These are phyloP conservation scores for Fusarium clavum DNA, from an alignment of 2,329 filamentous ascomycete species.

Conservation along the genomic window DNA sequence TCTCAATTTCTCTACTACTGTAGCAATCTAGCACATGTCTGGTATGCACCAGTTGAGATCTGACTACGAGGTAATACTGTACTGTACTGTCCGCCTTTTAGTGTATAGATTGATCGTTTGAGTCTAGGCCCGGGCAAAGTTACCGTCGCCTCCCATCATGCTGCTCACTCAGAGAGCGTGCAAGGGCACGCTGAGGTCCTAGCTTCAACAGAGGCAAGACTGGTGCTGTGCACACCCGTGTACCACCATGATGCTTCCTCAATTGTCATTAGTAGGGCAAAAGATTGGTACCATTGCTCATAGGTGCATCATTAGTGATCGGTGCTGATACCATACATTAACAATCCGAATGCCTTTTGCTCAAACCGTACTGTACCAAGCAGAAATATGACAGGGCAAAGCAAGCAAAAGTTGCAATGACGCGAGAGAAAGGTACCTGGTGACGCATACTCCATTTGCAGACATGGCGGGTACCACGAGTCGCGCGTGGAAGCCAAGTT, in stretches of 20 bases:
- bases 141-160: constrained; percentile 9
- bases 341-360: constrained; percentile 4
- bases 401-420: constrained; percentile 21
- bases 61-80: constrained; percentile 10
- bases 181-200: constrained; percentile 31
- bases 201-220: constrained; percentile 33
- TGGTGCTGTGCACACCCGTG: constrained; percentile 32
- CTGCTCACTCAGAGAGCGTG: constrained; percentile 32
- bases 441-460: constrained; percentile 44
- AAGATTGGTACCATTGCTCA: constrained; percentile 21
- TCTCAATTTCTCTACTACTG: constrained; percentile 2
- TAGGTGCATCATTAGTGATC: constrained; percentile 39
- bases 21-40: background rate
- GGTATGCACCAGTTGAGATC: constrained; percentile 8
- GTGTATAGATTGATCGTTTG: constrained; percentile 6
- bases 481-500: constrained; percentile 26
- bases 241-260: constrained; percentile 30
- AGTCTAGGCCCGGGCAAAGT: constrained; percentile 17
- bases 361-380: constrained; percentile 19
- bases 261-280: constrained; percentile 23
- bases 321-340: constrained; percentile 4
- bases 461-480: constrained; percentile 45
- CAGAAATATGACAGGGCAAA: constrained; percentile 14
- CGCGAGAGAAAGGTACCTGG: constrained; percentile 34
- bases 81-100: background rate